These are phyloP conservation scores for Cryptococcus floricola DNA, from an alignment of 1,284 basidiomycete species.

Conservation along the genomic window DNA sequence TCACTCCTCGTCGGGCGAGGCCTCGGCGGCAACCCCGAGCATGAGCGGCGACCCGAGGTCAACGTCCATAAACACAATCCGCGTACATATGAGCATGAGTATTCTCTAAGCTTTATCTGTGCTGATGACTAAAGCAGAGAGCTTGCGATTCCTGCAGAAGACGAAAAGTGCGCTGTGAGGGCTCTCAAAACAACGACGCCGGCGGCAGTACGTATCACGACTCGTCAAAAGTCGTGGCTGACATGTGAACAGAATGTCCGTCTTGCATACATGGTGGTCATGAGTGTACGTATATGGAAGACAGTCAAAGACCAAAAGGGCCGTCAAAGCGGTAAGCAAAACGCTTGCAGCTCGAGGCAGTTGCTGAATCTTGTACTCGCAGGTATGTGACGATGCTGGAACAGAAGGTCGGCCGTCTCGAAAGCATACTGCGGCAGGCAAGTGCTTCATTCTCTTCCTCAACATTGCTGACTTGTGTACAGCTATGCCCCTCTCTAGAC, in stretches of 20 bases:
- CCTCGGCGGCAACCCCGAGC: too few species aligned
- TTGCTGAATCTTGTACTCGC: not conserved
- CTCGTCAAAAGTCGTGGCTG: not conserved
- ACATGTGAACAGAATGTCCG: constrained; percentile 55
- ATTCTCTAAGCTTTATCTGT: too few species aligned
- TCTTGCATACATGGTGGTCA: constrained; percentile 69
- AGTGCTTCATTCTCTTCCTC: constrained; percentile 18
- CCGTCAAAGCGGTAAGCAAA: constrained; percentile 71
- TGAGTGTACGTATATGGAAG: constrained; percentile 68
- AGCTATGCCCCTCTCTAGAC: constrained; percentile 67
- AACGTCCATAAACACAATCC: too few species aligned
- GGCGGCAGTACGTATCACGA: constrained; percentile 27
- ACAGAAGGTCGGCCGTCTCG: constrained; percentile 59
- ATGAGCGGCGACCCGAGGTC: too few species aligned
- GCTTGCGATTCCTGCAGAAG: constrained; percentile 47
- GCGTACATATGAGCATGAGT: too few species aligned
- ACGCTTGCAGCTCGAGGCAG: not conserved
- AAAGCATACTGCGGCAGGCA: constrained; percentile 44
- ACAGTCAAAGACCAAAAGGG: constrained; percentile 71
- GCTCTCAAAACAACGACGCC: constrained; percentile 41
- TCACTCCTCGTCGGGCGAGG: too few species aligned
- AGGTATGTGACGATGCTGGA: constrained; percentile 72
- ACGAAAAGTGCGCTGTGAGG: constrained; percentile 50
- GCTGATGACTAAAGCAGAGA: constrained; percentile 23
- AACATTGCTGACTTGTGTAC: not conserved